Evolutionary conservation across 2,329 filamentous ascomycete species (phyloP), one percentile per base, ranked within the genome.

Genomic region (Annulohypoxylon truncatum): DNA sequence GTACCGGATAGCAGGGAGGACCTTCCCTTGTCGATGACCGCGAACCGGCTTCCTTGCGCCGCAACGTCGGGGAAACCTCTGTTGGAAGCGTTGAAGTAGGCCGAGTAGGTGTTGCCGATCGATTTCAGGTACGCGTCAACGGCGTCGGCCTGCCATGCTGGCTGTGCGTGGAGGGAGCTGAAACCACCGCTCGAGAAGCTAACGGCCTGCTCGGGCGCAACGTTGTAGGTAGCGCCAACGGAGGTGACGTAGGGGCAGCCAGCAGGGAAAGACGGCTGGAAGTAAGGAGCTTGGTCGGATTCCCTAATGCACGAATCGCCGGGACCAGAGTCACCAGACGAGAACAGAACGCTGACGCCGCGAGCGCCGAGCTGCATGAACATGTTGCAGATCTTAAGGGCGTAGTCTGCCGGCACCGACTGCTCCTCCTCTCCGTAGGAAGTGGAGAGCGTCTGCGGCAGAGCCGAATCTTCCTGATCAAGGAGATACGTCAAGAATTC

Each of bases 351-450:
- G 1, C 85, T 85, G 4, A 89, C 83, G 13, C 89, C 89, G 44
- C 89, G 87, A 1, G 87, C 84, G 15, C 88, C 89, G 29, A 91
- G 85, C 68, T 89, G 84, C 52, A 85, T 87, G 71, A 90, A 89
- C 66, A 88, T 80, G 64, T 86, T 83, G 79, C 89, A 91, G 31
- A 89, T 87, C 46, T 82, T 82, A 26, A 82, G 81, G 12, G 87
- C 86, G 73, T 90, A 92, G 9, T 84, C 83, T 1, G 79, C 74
- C 0, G 89, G 89, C 0, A 91, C 74, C 7, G 84, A 89, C 24
- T 90, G 85, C 76, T 92, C 89, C 52, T 87, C 83, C 69, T 91
- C 88, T 42, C 87, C 88, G 73, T 91, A 92, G 0, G 87, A 90
- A 40, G 87, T 88, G 46, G 82, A 85, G 72, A 91, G 85, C 22